Evolutionary conservation across 495 filamentous ascomycete species (phyloP).

Genomic region (Penicillium canescens): DNA sequence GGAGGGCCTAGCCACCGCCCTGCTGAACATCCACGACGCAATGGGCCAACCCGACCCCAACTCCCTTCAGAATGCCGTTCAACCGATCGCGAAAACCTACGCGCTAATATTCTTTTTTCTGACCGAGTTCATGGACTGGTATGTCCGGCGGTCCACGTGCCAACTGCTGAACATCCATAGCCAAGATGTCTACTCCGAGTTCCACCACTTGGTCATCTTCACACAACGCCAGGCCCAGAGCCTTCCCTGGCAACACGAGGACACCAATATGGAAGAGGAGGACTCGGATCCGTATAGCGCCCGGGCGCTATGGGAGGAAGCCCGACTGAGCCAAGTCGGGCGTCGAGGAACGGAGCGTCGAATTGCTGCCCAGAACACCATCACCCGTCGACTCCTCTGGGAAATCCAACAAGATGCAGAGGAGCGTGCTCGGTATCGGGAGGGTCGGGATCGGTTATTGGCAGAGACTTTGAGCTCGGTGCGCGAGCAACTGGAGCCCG

Average conservation of each 20-base stretch:
- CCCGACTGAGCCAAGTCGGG: conserved; percentile 41
- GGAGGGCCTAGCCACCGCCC: conserved; percentile 41
- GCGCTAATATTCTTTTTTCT: conserved; percentile 48
- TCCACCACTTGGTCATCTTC: conserved; percentile 41
- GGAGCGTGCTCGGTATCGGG: conserved; percentile 26
- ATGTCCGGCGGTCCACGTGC: conserved; percentile 40
- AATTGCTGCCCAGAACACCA: conserved; percentile 38
- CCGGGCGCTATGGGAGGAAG: conserved; percentile 34
- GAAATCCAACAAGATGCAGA: conserved; percentile 42
- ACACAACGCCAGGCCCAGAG: conserved; percentile 32
- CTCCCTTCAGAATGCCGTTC: conserved; percentile 20
- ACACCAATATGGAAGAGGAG: conserved; percentile 34
- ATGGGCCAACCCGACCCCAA: conserved; percentile 24
- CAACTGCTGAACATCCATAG: conserved; percentile 46
- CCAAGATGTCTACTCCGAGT: conserved; percentile 45
- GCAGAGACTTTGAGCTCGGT: conserved; percentile 27
- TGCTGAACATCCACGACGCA: conserved; percentile 44
- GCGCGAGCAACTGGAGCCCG: conserved; percentile 25
- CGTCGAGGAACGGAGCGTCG: conserved; percentile 36
- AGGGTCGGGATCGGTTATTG: conserved; percentile 29
- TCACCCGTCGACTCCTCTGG: conserved; percentile 44
- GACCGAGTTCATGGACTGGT: conserved; percentile 50
- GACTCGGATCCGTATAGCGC: conserved; percentile 24
- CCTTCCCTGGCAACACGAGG: conserved; percentile 19
- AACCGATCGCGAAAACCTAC: conserved; percentile 43